Conservation (phyloP, 352 stramenopile genomes). For the Globisporangium splendens region DNA sequence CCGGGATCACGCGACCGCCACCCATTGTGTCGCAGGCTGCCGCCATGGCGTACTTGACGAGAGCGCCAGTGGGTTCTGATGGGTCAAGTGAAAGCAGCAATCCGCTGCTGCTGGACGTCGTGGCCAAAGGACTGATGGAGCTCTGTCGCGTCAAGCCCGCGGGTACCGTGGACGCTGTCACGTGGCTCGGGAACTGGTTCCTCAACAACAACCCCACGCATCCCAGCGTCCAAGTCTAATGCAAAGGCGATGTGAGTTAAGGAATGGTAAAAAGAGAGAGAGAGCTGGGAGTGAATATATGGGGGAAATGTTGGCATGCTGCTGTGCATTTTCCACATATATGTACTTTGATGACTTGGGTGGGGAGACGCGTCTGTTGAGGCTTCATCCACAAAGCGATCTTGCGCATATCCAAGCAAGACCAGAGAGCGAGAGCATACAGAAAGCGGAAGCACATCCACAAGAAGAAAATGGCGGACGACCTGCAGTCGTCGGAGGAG, state of each 20-base stretch:
- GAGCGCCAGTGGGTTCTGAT: slow-evolving; percentile 32
- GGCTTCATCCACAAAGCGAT: no score
- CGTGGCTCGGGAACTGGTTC: slow-evolving; percentile 83
- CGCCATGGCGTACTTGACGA: slow-evolving; percentile 61
- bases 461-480: slow-evolving; percentile 54
- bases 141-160: slow-evolving; percentile 79
- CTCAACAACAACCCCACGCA: slow-evolving; percentile 86
- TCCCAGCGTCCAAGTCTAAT: slow-evolving; percentile 56
- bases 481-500: slow-evolving; percentile 87
- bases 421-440: no score
- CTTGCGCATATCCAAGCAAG: no score
- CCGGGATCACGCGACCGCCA: slow-evolving; percentile 46
- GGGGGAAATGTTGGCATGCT: neutral
- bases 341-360: neutral
- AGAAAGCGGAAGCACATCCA: no score
- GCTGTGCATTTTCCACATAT: no score
- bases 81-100: slow-evolving; percentile 22
- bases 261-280: neutral
- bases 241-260: neutral
- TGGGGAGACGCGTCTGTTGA: slow-evolving; percentile 30
- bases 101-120: slow-evolving; percentile 53
- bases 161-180: slow-evolving; percentile 60
- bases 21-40: slow-evolving; percentile 55
- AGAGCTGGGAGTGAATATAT: neutral
- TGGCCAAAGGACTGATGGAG: slow-evolving; percentile 71